A percentile compares a stretch with the other conserved stretches of the same genome.
These are phyloP conservation scores for Metarhizium guizhouense DNA, from an alignment of 2,329 filamentous ascomycete species.

Conservation along the genomic window DNA sequence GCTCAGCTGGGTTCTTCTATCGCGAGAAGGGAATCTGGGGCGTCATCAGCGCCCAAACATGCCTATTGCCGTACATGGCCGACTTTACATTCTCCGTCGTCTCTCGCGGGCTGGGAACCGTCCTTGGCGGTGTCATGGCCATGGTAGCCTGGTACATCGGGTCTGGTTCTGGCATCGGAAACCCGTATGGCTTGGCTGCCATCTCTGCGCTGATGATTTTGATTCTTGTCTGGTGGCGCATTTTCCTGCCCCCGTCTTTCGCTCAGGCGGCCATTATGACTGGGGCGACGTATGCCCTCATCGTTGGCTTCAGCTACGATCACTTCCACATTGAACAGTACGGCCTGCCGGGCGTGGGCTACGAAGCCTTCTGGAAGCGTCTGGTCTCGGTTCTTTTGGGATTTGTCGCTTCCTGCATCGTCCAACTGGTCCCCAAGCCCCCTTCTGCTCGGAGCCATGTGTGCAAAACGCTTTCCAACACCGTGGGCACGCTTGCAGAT, in stretches of 20 bases:
- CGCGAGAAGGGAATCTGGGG: slow-evolving; percentile 42
- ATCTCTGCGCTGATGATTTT: slow-evolving; percentile 29
- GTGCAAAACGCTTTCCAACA: slow-evolving; percentile 33
- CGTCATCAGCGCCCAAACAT: slow-evolving; percentile 40
- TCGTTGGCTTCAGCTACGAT: slow-evolving; percentile 38
- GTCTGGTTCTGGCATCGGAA: slow-evolving; percentile 35
- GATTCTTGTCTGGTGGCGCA: slow-evolving; percentile 23
- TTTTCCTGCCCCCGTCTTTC: slow-evolving; percentile 21
- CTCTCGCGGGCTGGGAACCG: slow-evolving; percentile 29
- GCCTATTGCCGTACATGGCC: slow-evolving; percentile 36
- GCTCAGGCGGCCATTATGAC: slow-evolving; percentile 21
- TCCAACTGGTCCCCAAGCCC: slow-evolving; percentile 35
- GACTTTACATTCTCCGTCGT: slow-evolving; percentile 39
- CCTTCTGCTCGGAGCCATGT: slow-evolving; percentile 36
- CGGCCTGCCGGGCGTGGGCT: slow-evolving; percentile 36
- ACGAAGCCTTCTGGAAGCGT: slow-evolving; percentile 38
- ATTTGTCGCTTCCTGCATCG: slow-evolving; percentile 29
- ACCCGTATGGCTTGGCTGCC: slow-evolving; percentile 39
- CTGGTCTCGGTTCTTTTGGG: slow-evolving; percentile 34
- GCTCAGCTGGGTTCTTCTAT: slow-evolving; percentile 38
- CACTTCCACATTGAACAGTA: slow-evolving; percentile 31
- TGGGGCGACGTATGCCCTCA: slow-evolving; percentile 29
- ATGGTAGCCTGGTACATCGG: slow-evolving; percentile 43
- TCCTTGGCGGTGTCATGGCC: slow-evolving; percentile 36
- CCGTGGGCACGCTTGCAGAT: slow-evolving; percentile 31